Percentiles rank a stretch among this genome's conserved stretches.
These are phyloP conservation scores for Mycena rosella DNA, from an alignment of 768 basidiomycete species.

Conservation along the genomic window DNA sequence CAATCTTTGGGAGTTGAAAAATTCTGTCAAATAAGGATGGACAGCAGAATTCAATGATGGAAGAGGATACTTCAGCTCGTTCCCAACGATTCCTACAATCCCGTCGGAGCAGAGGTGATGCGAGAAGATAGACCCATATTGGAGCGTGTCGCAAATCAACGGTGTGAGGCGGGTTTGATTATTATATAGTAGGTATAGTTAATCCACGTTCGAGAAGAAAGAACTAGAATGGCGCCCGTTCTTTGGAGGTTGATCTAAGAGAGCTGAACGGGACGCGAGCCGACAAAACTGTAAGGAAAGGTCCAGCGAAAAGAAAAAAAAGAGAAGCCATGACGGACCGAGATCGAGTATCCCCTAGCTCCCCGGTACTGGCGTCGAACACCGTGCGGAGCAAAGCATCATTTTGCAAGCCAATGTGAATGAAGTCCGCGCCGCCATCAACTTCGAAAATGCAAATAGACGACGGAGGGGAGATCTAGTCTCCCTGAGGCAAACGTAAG, in stretches of 20 bases:
- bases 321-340: slow-evolving; percentile 65
- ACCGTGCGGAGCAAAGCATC: slow-evolving; percentile 95
- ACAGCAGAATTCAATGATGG: neutral
- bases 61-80: neutral
- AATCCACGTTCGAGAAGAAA: slow-evolving; percentile 16
- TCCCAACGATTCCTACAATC: neutral
- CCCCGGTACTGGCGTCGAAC: slow-evolving; percentile 92
- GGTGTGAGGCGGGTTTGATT: slow-evolving; percentile 2
- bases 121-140: slow-evolving; percentile 10
- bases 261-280: neutral
- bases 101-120: neutral
- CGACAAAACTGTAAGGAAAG: neutral
- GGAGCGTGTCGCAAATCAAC: neutral
- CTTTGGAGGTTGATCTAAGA: neutral
- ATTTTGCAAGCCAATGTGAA: slow-evolving; percentile 97
- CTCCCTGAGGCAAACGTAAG: no score
- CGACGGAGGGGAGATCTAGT: slow-evolving; percentile 93
- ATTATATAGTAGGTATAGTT: neutral
- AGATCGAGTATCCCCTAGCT: slow-evolving; percentile 94
- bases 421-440: slow-evolving; percentile 93
- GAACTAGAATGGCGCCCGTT: neutral
- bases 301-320: neutral
- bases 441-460: slow-evolving; percentile 98
- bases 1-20: slow-evolving; percentile 94
- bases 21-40: slow-evolving; percentile 64